A percentile compares a stretch with the other conserved stretches of the same genome.
phyloP scores from a whole-genome alignment of 352 stramenopile genomes.

The Pythium brachiatum region DNA sequence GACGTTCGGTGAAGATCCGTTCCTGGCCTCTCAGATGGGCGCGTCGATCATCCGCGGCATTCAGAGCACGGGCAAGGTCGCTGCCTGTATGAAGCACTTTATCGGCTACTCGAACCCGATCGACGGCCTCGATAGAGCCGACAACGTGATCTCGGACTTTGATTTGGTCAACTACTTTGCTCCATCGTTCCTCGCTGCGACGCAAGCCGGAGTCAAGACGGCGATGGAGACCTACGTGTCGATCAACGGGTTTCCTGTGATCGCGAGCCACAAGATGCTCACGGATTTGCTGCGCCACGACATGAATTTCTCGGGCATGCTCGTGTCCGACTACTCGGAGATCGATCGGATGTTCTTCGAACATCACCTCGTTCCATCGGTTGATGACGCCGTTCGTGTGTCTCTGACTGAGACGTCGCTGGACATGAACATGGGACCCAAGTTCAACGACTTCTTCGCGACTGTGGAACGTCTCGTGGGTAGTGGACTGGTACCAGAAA shows the following conservation, averaged over 20 bases:
- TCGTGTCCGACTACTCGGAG: constrained; percentile 92
- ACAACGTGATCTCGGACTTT: constrained; percentile 64
- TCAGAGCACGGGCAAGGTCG: constrained; percentile 58
- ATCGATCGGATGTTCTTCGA: constrained; percentile 85
- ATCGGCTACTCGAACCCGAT: constrained; percentile 78
- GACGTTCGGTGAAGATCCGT: constrained; percentile 92
- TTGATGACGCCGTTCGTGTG: constrained; percentile 62
- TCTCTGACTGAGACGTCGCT: constrained; percentile 84
- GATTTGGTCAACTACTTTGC: constrained; percentile 75
- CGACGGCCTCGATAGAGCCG: constrained; percentile 66
- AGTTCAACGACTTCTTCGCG: constrained; percentile 44
- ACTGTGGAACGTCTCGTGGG: constrained; percentile 55
- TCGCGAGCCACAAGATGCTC: constrained; percentile 78
- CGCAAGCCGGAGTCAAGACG: constrained; percentile 69
- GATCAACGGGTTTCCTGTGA: constrained; percentile 84
- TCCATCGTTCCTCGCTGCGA: constrained; percentile 69
- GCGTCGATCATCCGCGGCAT: constrained; percentile 74
- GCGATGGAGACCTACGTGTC: constrained; percentile 93
- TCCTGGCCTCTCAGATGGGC: constrained; percentile 68
- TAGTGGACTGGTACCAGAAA: constrained; percentile 37
- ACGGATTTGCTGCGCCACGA: constrained; percentile 77
- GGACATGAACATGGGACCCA: constrained; percentile 91
- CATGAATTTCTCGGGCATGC: constrained; percentile 86
- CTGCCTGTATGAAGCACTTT: constrained; percentile 90
- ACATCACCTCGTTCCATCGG: constrained; percentile 70